Evolutionary conservation across 2,329 filamentous ascomycete species (phyloP).

Genomic region (Fusarium sp.): DNA sequence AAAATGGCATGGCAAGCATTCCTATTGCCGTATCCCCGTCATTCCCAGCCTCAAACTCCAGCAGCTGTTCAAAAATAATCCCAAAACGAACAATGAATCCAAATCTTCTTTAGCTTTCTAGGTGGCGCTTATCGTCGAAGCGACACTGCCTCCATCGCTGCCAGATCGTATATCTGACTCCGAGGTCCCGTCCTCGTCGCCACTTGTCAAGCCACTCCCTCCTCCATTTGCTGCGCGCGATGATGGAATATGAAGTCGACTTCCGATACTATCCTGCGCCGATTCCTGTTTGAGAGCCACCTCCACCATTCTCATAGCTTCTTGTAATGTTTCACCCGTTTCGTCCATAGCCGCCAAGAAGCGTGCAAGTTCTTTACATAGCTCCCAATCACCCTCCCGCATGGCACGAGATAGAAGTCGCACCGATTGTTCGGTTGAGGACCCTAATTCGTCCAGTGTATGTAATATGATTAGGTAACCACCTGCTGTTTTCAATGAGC

Average conservation of each 20-base stretch:
- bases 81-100: slow-evolving; percentile 9
- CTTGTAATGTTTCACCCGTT: slow-evolving; percentile 81
- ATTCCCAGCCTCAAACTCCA: slow-evolving; percentile 33
- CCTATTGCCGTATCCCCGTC: slow-evolving; percentile 15
- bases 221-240: slow-evolving; percentile 50
- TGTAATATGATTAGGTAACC: slow-evolving; percentile 97
- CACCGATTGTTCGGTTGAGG: slow-evolving; percentile 81
- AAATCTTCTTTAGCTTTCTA: slow-evolving; percentile 21
- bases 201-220: slow-evolving; percentile 45
- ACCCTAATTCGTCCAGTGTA: slow-evolving; percentile 77
- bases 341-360: slow-evolving; percentile 95
- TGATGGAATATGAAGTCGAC: slow-evolving; percentile 51
- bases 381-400: slow-evolving; percentile 89
- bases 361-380: slow-evolving; percentile 94
- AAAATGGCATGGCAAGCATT: slow-evolving; percentile 2
- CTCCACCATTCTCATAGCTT: slow-evolving; percentile 75
- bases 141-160: slow-evolving; percentile 55
- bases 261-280: slow-evolving; percentile 44
- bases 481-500: slow-evolving; percentile 91
- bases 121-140: slow-evolving; percentile 50
- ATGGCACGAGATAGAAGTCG: slow-evolving; percentile 85
- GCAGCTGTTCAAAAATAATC: slow-evolving; percentile 13
- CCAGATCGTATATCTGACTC: slow-evolving; percentile 54
- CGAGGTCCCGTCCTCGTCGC: slow-evolving; percentile 51
- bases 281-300: slow-evolving; percentile 51